Percentiles rank a stretch among this genome's conserved stretches.
These are phyloP conservation scores for Murraya koenigii DNA, from an alignment of 345 rosid genomes.

Conservation along the genomic window DNA sequence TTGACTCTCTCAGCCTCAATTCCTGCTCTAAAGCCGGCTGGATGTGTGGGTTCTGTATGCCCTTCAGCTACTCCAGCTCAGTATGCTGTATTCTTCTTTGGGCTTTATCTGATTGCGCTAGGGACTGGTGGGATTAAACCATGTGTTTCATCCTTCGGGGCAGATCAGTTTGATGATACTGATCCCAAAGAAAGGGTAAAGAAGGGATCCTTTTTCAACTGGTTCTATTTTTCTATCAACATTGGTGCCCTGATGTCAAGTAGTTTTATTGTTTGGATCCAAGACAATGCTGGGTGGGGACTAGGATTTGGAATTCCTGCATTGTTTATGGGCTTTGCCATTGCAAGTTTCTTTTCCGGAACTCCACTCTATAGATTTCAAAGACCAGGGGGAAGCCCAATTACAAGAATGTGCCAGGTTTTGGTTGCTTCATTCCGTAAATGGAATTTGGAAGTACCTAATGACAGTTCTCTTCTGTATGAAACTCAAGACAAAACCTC, in stretches of 20 bases:
- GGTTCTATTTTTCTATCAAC: conserved; percentile 91
- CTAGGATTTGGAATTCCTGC: conserved; percentile 94
- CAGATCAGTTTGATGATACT: conserved; percentile 93
- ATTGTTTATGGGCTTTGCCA: conserved; percentile 83
- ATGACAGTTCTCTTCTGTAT: conserved; percentile 55
- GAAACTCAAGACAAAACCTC: conserved; percentile 72
- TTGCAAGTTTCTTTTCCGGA: conserved; percentile 80
- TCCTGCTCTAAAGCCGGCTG: conserved; percentile 62
- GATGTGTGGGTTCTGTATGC: conserved; percentile 58
- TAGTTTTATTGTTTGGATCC: conserved; percentile 83
- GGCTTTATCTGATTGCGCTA: conserved; percentile 85
- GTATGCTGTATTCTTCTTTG: conserved; percentile 71
- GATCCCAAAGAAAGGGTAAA: conserved; percentile 71
- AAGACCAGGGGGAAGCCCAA: conserved; percentile 90
- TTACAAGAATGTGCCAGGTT: conserved; percentile 83
- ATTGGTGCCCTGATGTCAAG: conserved; percentile 87
- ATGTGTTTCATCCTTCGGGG: conserved; percentile 91
- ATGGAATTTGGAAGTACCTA: conserved; percentile 53
- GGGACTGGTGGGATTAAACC: conserved; percentile 98
- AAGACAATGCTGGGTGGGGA: conserved; percentile 96
- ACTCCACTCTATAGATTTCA: conserved; percentile 88
- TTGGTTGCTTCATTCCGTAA: conserved; percentile 75
- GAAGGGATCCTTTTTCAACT: conserved; percentile 92
- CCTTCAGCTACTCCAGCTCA: conserved; percentile 71
- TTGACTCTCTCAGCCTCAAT: conserved; percentile 86